Percentiles rank a stretch among this genome's conserved stretches.
phyloP scores from a whole-genome alignment of 305 asterid species.

The Fraxinus floribunda region DNA sequence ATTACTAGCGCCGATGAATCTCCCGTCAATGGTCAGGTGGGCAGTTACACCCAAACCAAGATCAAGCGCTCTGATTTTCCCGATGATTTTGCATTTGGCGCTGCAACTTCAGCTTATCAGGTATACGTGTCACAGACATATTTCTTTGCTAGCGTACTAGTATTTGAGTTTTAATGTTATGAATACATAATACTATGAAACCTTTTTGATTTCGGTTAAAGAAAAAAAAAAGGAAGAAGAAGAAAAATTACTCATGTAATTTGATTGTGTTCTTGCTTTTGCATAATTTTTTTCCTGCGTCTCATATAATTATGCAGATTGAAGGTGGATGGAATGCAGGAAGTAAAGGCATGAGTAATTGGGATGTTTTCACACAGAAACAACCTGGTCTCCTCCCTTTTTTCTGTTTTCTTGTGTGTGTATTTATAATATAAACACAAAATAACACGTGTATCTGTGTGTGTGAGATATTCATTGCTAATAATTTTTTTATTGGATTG shows the following conservation, averaged over 20 bases:
- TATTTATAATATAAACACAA: neutral
- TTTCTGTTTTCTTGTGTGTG: neutral
- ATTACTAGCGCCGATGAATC: neutral
- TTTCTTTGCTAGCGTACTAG: constrained; percentile 9
- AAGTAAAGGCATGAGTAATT: constrained; percentile 34
- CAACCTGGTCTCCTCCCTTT: constrained; percentile 28
- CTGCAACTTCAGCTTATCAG: constrained; percentile 44
- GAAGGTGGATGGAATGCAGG: constrained; percentile 41
- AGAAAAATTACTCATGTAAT: neutral
- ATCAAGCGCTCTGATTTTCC: constrained; percentile 36
- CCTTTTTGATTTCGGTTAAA: neutral
- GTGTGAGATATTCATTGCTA: neutral
- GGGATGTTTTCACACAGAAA: constrained; percentile 37
- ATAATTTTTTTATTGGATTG: neutral
- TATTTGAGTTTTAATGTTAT: neutral
- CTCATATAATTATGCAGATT: constrained; percentile 18
- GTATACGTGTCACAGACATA: constrained; percentile 35
- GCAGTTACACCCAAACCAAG: neutral
- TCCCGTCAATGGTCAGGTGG: neutral
- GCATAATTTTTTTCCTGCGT: neutral
- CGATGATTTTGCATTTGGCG: constrained; percentile 32
- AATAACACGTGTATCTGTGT: neutral
- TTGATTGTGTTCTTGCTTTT: neutral
- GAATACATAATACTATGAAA: neutral
- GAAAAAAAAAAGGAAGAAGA: neutral